Evolutionary conservation across 1,139 yeast genomes (phyloP), one percentile per base, ranked within the genome.

Genomic region (Wickerhamomyces sp.): DNA sequence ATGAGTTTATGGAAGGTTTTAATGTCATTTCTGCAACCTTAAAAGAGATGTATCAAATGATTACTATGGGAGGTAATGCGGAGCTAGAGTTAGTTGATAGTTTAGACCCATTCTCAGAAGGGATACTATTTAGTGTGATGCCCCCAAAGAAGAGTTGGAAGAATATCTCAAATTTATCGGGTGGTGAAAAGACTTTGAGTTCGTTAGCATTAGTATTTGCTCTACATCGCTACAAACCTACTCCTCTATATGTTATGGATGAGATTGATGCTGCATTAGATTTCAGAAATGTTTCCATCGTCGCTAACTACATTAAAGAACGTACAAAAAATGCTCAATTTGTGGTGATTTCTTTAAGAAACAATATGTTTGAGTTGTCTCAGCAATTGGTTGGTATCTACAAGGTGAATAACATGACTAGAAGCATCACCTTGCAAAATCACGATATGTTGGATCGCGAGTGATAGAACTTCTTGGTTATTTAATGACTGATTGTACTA

Each of bases 81-180:
- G 98, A 94, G 60, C 71, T 94, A 33, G 99, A 94, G 58, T 73
- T 92, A 39, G 97, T 90, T 17, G 98, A 94, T 59, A 83, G 95
- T 49, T 74, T 92, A 55, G 98, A 94, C 61, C 98, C 98, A n/a
- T 94, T 94, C 56, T 81, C 96, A 0, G 98, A 94, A 63, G 99
- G 99, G 26, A 90, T 94, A 35, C 67, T 89, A 35, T 94, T 94
- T 62, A 86, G 96, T 62, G 98, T 94, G 7, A 94, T 94, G 98
- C 99, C 99, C 2, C 99, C 99, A 0, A 92, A 89, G 66, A 94
- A 94, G 61, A 83, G 95, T 31, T 94, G 98, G 98, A 84, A 86
- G 58, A 92, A 92, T 55, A 94, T 94, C 40, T 80, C 96, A 21
- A 92, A 94, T 57, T 67, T 94, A 44, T 89, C 97, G 2, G 99